Conservation (phyloP, 371 early-diverging fungal species). For the Mortierella sp. region DNA sequence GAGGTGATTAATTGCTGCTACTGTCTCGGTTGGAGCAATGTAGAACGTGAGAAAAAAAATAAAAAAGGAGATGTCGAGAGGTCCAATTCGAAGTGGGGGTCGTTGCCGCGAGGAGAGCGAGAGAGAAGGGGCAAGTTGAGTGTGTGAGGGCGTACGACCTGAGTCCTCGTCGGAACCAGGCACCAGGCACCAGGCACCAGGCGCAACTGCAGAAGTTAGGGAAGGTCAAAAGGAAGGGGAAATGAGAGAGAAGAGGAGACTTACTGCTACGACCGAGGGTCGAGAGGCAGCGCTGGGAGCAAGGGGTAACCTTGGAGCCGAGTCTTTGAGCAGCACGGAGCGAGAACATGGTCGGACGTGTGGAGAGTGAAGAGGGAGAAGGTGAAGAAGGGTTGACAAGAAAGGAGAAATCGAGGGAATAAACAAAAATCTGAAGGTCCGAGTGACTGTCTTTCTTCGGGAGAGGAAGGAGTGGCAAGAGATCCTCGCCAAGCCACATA, state of each 20-base stretch:
- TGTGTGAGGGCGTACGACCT: neutral
- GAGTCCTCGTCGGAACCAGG: neutral
- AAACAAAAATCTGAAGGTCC: neutral
- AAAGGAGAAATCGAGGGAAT: conserved; percentile 10
- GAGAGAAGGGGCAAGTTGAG: neutral
- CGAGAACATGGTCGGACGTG: conserved; percentile 41
- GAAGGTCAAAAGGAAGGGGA: neutral
- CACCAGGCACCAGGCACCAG: neutral
- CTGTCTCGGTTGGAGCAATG: neutral
- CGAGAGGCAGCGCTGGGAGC: conserved; percentile 58
- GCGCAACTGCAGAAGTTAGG: neutral
- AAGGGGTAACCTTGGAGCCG: conserved; percentile 48
- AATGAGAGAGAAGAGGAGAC: conserved; percentile 10
- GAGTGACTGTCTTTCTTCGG: conserved; percentile 5
- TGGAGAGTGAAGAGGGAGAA: conserved; percentile 16
- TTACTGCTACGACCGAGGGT: conserved; percentile 56
- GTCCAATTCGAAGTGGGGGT: neutral
- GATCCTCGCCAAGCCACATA: neutral
- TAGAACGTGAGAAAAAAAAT: conserved; percentile 4
- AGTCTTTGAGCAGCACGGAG: conserved; percentile 53
- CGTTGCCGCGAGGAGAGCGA: too few species aligned
- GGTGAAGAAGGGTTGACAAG: conserved; percentile 14
- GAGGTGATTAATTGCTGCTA: neutral
- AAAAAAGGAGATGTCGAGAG: neutral
- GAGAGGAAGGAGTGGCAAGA: neutral